Evolutionary conservation across 306 rosid genomes (phyloP), one percentile per base, ranked within the genome.

Genomic region (Trifolium subterraneum): DNA sequence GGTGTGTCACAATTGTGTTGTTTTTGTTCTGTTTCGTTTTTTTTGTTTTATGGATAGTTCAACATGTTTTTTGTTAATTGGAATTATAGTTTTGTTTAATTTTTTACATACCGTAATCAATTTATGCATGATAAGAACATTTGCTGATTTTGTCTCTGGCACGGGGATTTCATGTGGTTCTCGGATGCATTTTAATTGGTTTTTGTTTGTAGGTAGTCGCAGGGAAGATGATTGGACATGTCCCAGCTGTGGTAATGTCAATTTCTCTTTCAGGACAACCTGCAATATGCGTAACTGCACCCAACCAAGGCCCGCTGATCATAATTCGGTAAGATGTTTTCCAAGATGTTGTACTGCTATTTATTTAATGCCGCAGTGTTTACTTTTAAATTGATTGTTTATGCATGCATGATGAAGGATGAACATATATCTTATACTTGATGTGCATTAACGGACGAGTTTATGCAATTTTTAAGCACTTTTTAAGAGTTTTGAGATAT

Each of bases 201-300:
- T 56, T 70, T 19, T 80, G 69, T 74, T 79, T 88, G 70, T 75
- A 95, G 99, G 99, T 70, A 88, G 97, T 83, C 92, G 98, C 8
- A 88, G 99, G 86, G 99, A 95, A 81, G 99, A 95, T 81, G 99
- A 95, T 72, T 95, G 99, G 99, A 95, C 97, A 8, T 95, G 99
- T 72, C 96, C 98, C 63, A 92, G 97, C 71, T 95, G 99, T 79
- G 98, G 98, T 42, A 95, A 95, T 84, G 99, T 92, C 82, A 95
- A 95, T 79, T 95, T 95, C 78, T 95, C 99, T 10, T 95, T 95
- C 75, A 85, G 98, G 79, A 95, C 99, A 71, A 92, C 99, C 48
- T 95, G 99, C 84, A 95, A 95, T 68, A 95, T 95, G 99, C 99
- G 97, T 56, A 95, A 90, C 70, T 95, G 99, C 87, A 95, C 98